Evolutionary conservation across 2,329 filamentous ascomycete genomes (phyloP).

Genomic region (Xenoacremonium recifei): DNA sequence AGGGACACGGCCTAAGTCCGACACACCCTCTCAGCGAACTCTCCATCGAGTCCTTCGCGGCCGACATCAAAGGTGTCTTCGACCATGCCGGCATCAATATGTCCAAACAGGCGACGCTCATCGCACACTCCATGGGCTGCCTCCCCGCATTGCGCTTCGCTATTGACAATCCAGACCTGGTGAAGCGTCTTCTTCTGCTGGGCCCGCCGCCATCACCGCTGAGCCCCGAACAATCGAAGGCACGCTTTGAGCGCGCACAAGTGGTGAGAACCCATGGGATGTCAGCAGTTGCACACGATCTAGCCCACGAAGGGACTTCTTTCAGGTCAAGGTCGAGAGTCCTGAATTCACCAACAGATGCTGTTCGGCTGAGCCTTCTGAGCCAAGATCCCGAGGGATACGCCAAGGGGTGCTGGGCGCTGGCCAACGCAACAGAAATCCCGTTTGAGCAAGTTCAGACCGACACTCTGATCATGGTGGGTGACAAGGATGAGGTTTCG

Average conservation of each 20-base stretch:
- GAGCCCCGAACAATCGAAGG: slow-evolving; percentile 32
- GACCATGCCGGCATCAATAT: slow-evolving; percentile 27
- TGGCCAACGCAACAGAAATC: slow-evolving; percentile 38
- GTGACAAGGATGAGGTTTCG: slow-evolving; percentile 43
- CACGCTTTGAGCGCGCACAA: slow-evolving; percentile 32
- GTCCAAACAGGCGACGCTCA: slow-evolving; percentile 34
- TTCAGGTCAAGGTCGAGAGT: slow-evolving; percentile 27
- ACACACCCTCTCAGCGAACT: slow-evolving; percentile 43
- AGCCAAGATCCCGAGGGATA: slow-evolving; percentile 52
- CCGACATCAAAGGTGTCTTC: slow-evolving; percentile 41
- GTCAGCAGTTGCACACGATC: slow-evolving; percentile 37
- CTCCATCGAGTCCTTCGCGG: slow-evolving; percentile 41
- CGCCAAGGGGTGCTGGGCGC: slow-evolving; percentile 51
- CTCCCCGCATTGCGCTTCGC: slow-evolving; percentile 45
- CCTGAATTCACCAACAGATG: slow-evolving; percentile 33
- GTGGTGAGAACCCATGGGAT: slow-evolving; percentile 44
- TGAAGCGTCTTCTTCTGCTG: slow-evolving; percentile 45
- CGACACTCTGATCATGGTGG: slow-evolving; percentile 41
- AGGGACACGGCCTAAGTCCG: slow-evolving; percentile 55
- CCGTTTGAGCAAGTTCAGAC: slow-evolving; percentile 31
- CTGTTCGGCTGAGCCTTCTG: slow-evolving; percentile 43
- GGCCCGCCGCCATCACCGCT: slow-evolving; percentile 47
- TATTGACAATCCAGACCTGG: slow-evolving; percentile 34
- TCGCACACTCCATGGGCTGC: slow-evolving; percentile 53
- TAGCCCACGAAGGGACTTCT: slow-evolving; percentile 24